Evolutionary conservation across 257 asterid species (phyloP).

Genomic region (Paulownia fortunei): DNA sequence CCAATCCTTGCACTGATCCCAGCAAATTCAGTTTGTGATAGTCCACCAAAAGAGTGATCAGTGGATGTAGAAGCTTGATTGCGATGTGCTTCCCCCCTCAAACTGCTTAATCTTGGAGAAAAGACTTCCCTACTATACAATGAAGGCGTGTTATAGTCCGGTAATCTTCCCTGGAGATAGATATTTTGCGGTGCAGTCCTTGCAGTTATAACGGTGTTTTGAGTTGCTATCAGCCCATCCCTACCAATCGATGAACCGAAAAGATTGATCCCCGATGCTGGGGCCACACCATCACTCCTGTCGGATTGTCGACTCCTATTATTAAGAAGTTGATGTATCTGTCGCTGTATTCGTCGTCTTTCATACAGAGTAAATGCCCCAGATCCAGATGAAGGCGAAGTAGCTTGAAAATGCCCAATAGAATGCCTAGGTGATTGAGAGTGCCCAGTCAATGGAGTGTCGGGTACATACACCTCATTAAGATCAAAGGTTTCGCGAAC

Average conservation of each 20-base stretch:
- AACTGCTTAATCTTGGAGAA: conserved; percentile 46
- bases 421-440: conserved; percentile 52
- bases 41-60: conserved; percentile 45
- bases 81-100: conserved; percentile 47
- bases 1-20: conserved; percentile 47
- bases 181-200: conserved; percentile 35
- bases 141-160: conserved; percentile 32
- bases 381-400: conserved; percentile 57
- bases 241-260: conserved; percentile 49
- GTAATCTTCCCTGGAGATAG: conserved; percentile 48
- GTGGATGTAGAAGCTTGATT: conserved; percentile 70
- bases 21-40: conserved; percentile 45
- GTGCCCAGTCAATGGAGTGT: conserved; percentile 59
- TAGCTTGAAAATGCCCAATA: conserved; percentile 51
- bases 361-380: conserved; percentile 66
- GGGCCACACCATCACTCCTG: conserved; percentile 33
- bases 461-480: conserved; percentile 80
- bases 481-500: conserved; percentile 72
- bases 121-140: conserved; percentile 42
- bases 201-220: conserved; percentile 38
- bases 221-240: conserved; percentile 43
- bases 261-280: conserved; percentile 26
- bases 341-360: conserved; percentile 77
- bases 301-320: conserved; percentile 60
- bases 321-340: conserved; percentile 62